Evolutionary conservation across 345 rosid species (phyloP), one percentile per base, ranked within the genome.

Genomic region (Bruguiera parviflora): DNA sequence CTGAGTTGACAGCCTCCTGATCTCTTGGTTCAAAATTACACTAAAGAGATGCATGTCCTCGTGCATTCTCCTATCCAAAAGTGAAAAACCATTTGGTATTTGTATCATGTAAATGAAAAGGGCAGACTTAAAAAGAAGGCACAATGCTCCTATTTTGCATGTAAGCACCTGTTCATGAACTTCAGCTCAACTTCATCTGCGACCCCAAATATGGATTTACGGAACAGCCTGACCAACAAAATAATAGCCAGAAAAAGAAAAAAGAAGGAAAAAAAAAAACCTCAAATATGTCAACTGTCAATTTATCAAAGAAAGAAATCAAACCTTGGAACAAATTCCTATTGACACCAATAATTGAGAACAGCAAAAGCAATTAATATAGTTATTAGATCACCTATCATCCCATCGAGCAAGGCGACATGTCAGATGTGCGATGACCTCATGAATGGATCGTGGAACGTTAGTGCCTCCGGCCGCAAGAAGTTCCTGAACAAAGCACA

Each of bases 181-280:
- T 77, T 95, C 76, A 95, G 71, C 73, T 95, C 99, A 37, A 95
- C 86, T 76, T 92, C 99, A 87, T 95, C 96, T 20, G 97, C 97
- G 58, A 78, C 93, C 8, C 99, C 99, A 75, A 95, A 89, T 67
- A 92, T 95, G 39, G 87, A 88, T 78, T 92, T 95, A 29, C 97
- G 96, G 71, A 94, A 94, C 68, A 94, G 72, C 87, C 99, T 94
- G 27, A 22, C 71, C 37, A 61, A 69, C 8, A 67, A 65, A 58
- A 28, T 56, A 68, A 78, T 33, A 62, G 63, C 24, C 33, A 21
- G 7, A 28, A 64, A 53, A 31, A 19, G 5, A 3, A 52, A 51
- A n/a, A n/a, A n/a, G n/a, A n/a, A n/a, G n/a, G n/a, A n/a, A n/a
- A 16, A 51, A 19, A 19, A 52, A 19, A n/a, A 16, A 19, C 4